Conservation (phyloP, 2,329 filamentous ascomycete genomes). For the Onygena corvina region DNA sequence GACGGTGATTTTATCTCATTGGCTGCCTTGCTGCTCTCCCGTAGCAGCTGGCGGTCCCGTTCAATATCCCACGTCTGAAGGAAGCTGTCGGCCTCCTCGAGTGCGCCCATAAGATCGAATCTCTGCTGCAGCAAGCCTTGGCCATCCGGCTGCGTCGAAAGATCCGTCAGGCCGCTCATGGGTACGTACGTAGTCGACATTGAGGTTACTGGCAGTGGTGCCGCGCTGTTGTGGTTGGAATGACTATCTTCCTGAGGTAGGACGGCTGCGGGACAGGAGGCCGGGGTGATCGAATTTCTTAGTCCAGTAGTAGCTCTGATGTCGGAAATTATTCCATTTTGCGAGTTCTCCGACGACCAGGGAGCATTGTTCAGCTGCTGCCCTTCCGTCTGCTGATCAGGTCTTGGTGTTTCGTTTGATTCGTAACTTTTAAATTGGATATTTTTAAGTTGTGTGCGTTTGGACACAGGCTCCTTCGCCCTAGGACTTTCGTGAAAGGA, state of each 20-base stretch:
- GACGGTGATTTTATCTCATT: background rate
- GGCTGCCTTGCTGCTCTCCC: background rate
- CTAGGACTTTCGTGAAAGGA: slow-evolving; percentile 10
- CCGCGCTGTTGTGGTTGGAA: too few species aligned
- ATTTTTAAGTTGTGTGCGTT: slow-evolving; percentile 2
- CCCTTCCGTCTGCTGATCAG: background rate
- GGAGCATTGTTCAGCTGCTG: background rate
- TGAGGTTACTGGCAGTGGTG: slow-evolving; percentile 24
- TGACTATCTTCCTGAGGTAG: background rate
- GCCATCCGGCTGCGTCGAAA: slow-evolving; percentile 21
- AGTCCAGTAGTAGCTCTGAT: too few species aligned
- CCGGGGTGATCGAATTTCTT: background rate
- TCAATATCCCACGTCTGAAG: slow-evolving; percentile 36
- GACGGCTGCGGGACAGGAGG: background rate
- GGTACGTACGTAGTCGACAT: slow-evolving; percentile 16
- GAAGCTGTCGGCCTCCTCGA: slow-evolving; percentile 37
- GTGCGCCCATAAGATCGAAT: slow-evolving; percentile 35
- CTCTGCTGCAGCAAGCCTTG: slow-evolving; percentile 25
- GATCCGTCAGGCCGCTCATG: slow-evolving; percentile 10
- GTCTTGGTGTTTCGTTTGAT: too few species aligned
- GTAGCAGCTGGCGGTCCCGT: slow-evolving; percentile 20
- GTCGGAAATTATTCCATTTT: background rate
- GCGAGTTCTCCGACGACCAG: too few species aligned
- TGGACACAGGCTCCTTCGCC: background rate
- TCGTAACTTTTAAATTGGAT: background rate